phyloP scores from a whole-genome alignment of 495 filamentous ascomycete genomes.

The Cercophora samala region DNA sequence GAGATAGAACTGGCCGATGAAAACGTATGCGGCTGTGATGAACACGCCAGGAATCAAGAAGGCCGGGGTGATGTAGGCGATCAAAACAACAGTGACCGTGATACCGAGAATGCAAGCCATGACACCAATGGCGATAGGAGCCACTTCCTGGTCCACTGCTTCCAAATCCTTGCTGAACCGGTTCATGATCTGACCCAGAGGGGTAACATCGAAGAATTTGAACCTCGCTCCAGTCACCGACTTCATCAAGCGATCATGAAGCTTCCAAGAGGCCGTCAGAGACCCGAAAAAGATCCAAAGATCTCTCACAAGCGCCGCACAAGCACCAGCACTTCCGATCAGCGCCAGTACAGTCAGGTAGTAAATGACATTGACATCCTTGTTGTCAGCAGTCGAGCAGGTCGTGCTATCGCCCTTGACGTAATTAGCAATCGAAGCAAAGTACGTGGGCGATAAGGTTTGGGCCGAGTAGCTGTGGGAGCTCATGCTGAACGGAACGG shows the following conservation, averaged over 20 bases:
- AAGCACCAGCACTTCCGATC: slow-evolving; percentile 69
- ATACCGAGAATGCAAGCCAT: slow-evolving; percentile 59
- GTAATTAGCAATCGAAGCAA: slow-evolving; percentile 36
- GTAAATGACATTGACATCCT: slow-evolving; percentile 72
- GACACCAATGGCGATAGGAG: slow-evolving; percentile 72
- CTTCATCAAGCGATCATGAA: slow-evolving; percentile 76
- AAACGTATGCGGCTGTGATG: slow-evolving; percentile 77
- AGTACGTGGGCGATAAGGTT: slow-evolving; percentile 34
- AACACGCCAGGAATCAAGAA: slow-evolving; percentile 87
- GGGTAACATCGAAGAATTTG: slow-evolving; percentile 97
- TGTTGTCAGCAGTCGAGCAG: slow-evolving; percentile 22
- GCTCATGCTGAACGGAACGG: slow-evolving; percentile 33
- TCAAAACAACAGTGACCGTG: slow-evolving; percentile 85
- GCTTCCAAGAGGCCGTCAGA: slow-evolving; percentile 77
- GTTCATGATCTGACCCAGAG: slow-evolving; percentile 96
- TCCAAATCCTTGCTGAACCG: slow-evolving; percentile 97
- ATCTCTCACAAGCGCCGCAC: slow-evolving; percentile 75
- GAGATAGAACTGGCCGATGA: slow-evolving; percentile 84
- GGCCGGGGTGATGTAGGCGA: slow-evolving; percentile 84
- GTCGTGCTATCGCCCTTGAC: slow-evolving; percentile 28
- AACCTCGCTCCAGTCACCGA: slow-evolving; percentile 85
- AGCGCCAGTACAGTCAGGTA: slow-evolving; percentile 81
- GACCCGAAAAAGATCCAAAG: slow-evolving; percentile 89
- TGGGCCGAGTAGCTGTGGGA: slow-evolving; percentile 35
- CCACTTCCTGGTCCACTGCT: slow-evolving; percentile 92